Evolutionary conservation across 495 filamentous ascomycete genomes (phyloP).

Genomic region (Aspergillus leporis): DNA sequence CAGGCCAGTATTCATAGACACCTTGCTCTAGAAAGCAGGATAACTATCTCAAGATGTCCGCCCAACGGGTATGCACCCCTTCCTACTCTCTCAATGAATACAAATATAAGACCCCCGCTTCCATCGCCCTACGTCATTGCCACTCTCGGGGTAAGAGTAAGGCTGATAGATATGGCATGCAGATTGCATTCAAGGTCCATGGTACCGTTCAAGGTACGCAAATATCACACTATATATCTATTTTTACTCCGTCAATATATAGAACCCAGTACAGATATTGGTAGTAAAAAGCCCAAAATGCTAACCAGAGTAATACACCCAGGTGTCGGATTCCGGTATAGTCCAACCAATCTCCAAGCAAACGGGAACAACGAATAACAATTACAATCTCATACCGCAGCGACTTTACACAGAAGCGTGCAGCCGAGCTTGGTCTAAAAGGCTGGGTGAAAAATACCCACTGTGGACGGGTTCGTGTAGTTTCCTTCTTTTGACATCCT

Average conservation of each 20-base stretch:
- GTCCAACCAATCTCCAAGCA: not conserved
- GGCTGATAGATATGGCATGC: not conserved
- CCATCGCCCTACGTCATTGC: slow-evolving; percentile 15
- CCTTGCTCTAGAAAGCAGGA: not conserved
- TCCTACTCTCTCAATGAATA: not conserved
- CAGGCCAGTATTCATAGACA: not conserved
- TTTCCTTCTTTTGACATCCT: slow-evolving; percentile 1
- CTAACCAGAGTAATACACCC: slow-evolving; percentile 11
- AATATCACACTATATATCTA: not conserved
- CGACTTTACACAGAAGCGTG: slow-evolving; percentile 70
- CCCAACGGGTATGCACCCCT: not conserved
- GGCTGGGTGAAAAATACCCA: slow-evolving; percentile 79
- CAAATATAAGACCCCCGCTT: not conserved
- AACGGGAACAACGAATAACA: not conserved
- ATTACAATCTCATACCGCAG: slow-evolving; percentile 37
- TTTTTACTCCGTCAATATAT: not conserved
- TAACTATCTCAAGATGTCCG: not conserved
- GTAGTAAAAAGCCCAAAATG: not conserved
- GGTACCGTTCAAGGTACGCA: slow-evolving; percentile 53
- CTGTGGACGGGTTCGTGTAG: slow-evolving; percentile 61
- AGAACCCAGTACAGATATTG: not conserved
- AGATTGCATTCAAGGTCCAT: slow-evolving; percentile 55
- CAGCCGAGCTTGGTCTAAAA: slow-evolving; percentile 62
- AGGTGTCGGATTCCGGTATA: slow-evolving; percentile 76
- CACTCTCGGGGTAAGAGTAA: not conserved